Base-by-base conservation (phyloP, 192 early-diverging fungal genomes). In the Podila verticillata region DNA sequence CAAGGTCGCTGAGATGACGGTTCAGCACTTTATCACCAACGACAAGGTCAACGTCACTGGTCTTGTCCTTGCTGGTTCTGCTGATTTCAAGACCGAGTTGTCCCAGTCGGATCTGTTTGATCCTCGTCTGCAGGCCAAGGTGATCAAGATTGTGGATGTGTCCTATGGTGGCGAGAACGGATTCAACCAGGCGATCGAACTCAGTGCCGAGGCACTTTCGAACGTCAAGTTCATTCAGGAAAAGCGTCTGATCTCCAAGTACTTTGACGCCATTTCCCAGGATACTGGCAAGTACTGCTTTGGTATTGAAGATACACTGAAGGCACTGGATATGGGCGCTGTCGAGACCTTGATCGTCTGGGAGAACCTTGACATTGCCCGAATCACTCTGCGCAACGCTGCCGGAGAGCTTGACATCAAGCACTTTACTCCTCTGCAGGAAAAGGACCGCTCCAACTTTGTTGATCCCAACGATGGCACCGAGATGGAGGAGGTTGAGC, bases 181-280 rank as follows among this genome's bases (percentile, higher is more conserved):
- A 7, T 99, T 99, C 84, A 97, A 98, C 88, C 89, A 83, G 86
- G 98, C 98, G 10, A 99, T 99, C 75, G 94, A 95, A 49, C 87
- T 99, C 70, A 91, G 93, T 69, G 92, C 92, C 61, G 96, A 98
- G 82, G 88, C 93, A 31, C 88, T 99, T 29, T 87, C 92, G 75
- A 98, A 98, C 83, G 96, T 98, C 83, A 98, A 99, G 89, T 97
- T 99, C 73, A 92, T 99, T 60, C 97, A 98, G 86, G 98, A 99
- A 87, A 98, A 98, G 89, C 95, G 96, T 81, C 90, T 99, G 47
- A 97, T 99, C 75, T 87, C 90, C 62, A 90, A 93, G 82, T 98
- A 96, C 90, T 99, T 99, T 88, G 95, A 96, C 83, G 96, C 98
- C 79, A 98, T 99, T 81, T 95, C 96, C 36, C 91, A 90, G 74